phyloP scores from a whole-genome alignment of 257 asterid genomes.

The Gardenia jasminoides region DNA sequence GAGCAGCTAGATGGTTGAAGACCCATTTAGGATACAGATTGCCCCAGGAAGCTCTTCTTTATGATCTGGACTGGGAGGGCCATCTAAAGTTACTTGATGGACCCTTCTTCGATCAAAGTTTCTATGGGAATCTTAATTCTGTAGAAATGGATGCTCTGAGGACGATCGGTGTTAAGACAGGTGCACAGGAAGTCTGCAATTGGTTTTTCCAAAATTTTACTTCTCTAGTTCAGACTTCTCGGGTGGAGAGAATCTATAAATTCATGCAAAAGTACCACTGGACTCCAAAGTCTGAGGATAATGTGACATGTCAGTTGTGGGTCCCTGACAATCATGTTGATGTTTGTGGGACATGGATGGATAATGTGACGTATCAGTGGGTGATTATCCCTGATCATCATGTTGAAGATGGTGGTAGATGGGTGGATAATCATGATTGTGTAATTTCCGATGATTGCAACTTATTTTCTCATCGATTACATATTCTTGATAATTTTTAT shows the following conservation, averaged over 20 bases:
- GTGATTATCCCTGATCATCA: too few relatives aligned
- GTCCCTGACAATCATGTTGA: not conserved
- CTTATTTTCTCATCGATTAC: not conserved
- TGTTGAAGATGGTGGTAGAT: not conserved
- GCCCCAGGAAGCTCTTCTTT: constrained; percentile 7
- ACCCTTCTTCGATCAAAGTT: not conserved
- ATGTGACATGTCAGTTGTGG: not conserved
- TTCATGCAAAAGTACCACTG: not conserved
- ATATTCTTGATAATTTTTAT: constrained; percentile 1
- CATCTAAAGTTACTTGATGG: too few relatives aligned
- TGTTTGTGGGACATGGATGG: too few relatives aligned
- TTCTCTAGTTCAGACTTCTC: not conserved
- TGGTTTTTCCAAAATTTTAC: not conserved
- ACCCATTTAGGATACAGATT: not conserved
- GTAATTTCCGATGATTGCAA: not conserved
- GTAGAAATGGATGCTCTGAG: not conserved
- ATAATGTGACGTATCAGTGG: too few relatives aligned
- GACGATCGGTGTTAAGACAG: not conserved
- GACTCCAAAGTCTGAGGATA: not conserved
- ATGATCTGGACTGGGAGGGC: constrained; percentile 8
- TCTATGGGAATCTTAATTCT: not conserved
- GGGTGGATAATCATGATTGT: not conserved
- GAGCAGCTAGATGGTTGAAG: not conserved
- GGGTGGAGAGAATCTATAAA: not conserved
- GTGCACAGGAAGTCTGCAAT: not conserved